A percentile compares a stretch with the other conserved stretches of the same genome.
Evolutionary conservation across 441 rosid genomes (phyloP).

Genomic region (Adansonia grandidieri): DNA sequence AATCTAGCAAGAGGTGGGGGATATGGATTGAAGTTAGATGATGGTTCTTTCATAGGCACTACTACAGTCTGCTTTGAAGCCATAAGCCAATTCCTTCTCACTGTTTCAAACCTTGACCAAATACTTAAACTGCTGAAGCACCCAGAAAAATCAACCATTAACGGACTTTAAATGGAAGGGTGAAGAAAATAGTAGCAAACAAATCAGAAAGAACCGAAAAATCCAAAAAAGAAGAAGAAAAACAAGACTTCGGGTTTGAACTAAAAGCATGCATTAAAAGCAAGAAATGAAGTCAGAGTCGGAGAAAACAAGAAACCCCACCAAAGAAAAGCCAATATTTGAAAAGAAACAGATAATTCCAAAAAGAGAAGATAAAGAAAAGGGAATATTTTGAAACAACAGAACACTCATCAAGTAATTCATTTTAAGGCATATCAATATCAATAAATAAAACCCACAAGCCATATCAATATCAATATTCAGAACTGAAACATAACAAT

Average conservation of each 20-base stretch:
- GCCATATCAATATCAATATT: not conserved
- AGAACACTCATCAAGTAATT: too few species aligned
- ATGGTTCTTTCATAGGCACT: constrained; percentile 51
- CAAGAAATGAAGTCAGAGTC: constrained; percentile 13
- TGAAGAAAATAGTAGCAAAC: not conserved
- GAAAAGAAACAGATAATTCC: constrained; percentile 30
- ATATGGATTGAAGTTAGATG: constrained; percentile 43
- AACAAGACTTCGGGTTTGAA: constrained; percentile 25
- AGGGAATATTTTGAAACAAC: constrained; percentile 21
- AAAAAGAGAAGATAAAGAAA: constrained; percentile 17
- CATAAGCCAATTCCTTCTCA: constrained; percentile 55
- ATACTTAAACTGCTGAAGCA: constrained; percentile 31
- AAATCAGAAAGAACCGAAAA: constrained; percentile 11
- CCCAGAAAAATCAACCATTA: constrained; percentile 38
- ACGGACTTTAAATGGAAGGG: constrained; percentile 17
- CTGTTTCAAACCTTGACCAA: constrained; percentile 19
- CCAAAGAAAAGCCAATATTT: constrained; percentile 23
- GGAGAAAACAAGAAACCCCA: constrained; percentile 14
- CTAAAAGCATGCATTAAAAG: constrained; percentile 26
- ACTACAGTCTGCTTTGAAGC: constrained; percentile 61
- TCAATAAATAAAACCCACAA: not conserved
- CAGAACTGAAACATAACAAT: constrained; percentile 17
- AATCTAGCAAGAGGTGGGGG: constrained; percentile 68
- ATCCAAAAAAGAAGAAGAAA: constrained; percentile 24
- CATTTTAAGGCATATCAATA: constrained; percentile 18